phyloP scores from a whole-genome alignment of 2,329 filamentous ascomycete species.

The Talaromyces sp. region DNA sequence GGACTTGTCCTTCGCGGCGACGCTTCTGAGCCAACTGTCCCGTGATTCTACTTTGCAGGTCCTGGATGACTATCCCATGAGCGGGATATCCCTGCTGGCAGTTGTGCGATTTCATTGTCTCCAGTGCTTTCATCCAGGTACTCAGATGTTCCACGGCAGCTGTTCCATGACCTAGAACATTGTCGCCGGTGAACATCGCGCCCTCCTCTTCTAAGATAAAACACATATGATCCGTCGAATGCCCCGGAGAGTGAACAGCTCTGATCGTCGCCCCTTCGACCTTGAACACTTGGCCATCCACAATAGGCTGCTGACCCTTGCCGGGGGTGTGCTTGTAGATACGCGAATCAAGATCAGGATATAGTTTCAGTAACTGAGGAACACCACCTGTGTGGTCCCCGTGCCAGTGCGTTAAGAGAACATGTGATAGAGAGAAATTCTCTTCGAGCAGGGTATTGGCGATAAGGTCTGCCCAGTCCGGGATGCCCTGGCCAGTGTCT shows the following conservation, averaged over 20 bases:
- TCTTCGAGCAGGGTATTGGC: background rate
- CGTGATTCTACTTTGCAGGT: slow-evolving; percentile 41
- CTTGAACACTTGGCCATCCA: slow-evolving; percentile 38
- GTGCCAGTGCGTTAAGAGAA: slow-evolving; percentile 48
- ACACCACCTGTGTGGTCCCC: slow-evolving; percentile 47
- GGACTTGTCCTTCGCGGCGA: slow-evolving; percentile 43
- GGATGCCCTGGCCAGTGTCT: slow-evolving; percentile 31
- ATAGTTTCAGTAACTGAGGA: slow-evolving; percentile 37
- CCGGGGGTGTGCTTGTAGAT: slow-evolving; percentile 42
- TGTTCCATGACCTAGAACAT: slow-evolving; percentile 64
- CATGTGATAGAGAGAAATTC: slow-evolving; percentile 15
- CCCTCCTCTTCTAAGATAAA: slow-evolving; percentile 69
- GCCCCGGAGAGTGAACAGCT: slow-evolving; percentile 59
- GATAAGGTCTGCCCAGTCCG: slow-evolving; percentile 2
- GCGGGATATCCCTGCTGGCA: slow-evolving; percentile 47
- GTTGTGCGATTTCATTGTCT: slow-evolving; percentile 33
- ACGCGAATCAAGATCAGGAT: slow-evolving; percentile 27
- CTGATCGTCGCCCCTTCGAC: slow-evolving; percentile 43
- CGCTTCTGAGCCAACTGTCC: slow-evolving; percentile 39
- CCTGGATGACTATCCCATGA: slow-evolving; percentile 43
- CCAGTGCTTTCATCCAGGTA: slow-evolving; percentile 38
- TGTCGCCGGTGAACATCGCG: slow-evolving; percentile 78
- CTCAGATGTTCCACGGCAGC: slow-evolving; percentile 43
- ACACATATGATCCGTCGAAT: slow-evolving; percentile 72
- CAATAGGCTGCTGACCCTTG: slow-evolving; percentile 34